These are phyloP conservation scores for Schizosaccharomyces cryophilus DNA, from an alignment of 805 yeast species.

Conservation along the genomic window DNA sequence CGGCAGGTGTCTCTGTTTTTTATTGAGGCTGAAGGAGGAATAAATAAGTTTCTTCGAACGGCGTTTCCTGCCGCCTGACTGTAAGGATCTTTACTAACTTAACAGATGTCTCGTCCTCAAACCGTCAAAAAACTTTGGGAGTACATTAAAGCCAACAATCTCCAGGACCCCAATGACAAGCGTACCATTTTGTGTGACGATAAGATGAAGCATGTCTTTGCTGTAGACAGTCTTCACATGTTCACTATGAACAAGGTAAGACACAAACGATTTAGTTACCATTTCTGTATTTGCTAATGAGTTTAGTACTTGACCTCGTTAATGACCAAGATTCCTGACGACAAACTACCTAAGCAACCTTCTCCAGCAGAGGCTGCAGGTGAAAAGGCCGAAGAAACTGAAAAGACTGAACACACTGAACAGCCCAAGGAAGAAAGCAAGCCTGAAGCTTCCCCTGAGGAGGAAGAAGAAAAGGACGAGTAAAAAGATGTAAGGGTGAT, in stretches of 20 bases:
- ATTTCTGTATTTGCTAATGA: not conserved
- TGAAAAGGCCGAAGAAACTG: not conserved
- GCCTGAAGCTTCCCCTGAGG: too few species aligned
- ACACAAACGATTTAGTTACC: not conserved
- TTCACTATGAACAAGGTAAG: constrained; percentile 12
- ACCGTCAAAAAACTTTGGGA: constrained; percentile 49
- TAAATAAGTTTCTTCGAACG: too few species aligned
- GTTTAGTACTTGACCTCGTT: not conserved
- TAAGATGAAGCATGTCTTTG: constrained; percentile 31
- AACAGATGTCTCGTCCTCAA: constrained; percentile 34
- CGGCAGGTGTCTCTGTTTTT: too few species aligned
- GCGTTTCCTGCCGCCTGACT: not conserved
- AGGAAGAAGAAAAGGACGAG: not conserved
- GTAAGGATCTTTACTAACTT: constrained; percentile 6
- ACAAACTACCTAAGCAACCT: not conserved
- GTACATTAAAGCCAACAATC: constrained; percentile 33
- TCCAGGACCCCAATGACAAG: constrained; percentile 45
- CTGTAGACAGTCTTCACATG: constrained; percentile 16
- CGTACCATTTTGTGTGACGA: constrained; percentile 44
- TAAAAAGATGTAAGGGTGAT: not conserved
- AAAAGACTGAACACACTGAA: too few species aligned
- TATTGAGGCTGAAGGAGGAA: too few species aligned
- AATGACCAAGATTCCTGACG: not conserved
- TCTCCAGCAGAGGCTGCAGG: not conserved
- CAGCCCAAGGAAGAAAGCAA: too few species aligned